Base-by-base conservation (phyloP, 2,329 filamentous ascomycete species). In the Colletotrichum caudatum region DNA sequence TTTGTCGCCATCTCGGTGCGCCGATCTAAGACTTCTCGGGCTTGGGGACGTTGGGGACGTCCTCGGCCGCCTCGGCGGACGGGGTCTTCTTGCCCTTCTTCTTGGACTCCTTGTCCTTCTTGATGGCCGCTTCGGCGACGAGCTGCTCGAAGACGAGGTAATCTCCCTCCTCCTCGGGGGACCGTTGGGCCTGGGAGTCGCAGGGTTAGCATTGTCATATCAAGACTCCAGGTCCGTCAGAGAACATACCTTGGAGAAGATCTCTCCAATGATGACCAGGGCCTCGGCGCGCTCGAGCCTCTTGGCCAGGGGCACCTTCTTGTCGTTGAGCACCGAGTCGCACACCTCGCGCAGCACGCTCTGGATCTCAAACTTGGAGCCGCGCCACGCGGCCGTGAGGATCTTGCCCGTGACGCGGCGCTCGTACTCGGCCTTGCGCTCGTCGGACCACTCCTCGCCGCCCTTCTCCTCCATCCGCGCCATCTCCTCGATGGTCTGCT, bases 401-500 rank as follows among this genome's bases (percentile, higher is more conserved):
- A 99, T 98, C 89, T 99, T 99, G 78, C 96, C 96, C 12, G 96
- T 99, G 33, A 98, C 95, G 76, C 92, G 91, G 79, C 95, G 92
- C 86, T 98, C 96, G 78, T 97, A 98, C 84, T 99, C 96, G 53
- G 92, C 91, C 83, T 95, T 94, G 86, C 93, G 95, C 90, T 98
- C 96, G 74, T 99, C 96, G 0, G 96, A 98, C 96, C 96, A 99
- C 73, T 97, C 94, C 67, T 98, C 96, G 61, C 96, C 96, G 64
- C 95, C 96, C 78, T 92, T 91, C 85, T 98, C 93, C 84, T 99
- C 96, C 82, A 95, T 87, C 81, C 95, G 94, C 66, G 94, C 95
- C 96, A 99, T 98, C 82, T 98, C 95, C 85, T 99, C 95, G 90
- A 99, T 97, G 72, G 95, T 97, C 85, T 97, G 92, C 84, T 99